phyloP scores from a whole-genome alignment of 768 basidiomycete genomes.

The Mycena albidolilacea region DNA sequence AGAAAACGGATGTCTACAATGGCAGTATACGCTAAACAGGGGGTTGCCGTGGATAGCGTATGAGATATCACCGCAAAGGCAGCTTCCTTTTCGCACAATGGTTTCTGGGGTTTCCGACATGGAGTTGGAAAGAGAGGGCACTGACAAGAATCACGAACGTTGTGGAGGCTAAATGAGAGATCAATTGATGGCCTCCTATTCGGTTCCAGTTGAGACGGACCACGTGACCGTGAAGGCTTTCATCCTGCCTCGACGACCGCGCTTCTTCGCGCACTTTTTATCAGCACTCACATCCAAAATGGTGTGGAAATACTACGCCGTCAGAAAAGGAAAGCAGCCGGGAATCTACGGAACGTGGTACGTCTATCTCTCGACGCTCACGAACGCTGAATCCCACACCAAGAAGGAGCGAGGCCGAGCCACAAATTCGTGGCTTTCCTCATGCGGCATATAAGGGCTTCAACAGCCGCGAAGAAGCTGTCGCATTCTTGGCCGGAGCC shows the following conservation, averaged over 20 bases:
- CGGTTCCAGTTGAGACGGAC: not conserved
- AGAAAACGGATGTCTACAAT: slow-evolving; percentile 29
- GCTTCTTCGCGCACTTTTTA: not conserved
- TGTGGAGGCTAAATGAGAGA: not conserved
- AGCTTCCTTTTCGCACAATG: slow-evolving; percentile 32
- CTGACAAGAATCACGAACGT: not conserved
- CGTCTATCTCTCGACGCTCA: not conserved
- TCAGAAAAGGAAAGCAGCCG: slow-evolving; percentile 56
- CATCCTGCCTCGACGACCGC: slow-evolving; percentile 7
- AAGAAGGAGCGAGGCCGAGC: slow-evolving; percentile 79
- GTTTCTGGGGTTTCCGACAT: slow-evolving; percentile 13
- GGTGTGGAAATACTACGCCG: slow-evolving; percentile 23
- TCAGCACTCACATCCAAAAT: not conserved
- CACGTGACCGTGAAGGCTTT: slow-evolving; percentile 2
- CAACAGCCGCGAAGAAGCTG: slow-evolving; percentile 66
- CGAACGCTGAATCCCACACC: not conserved
- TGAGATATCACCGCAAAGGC: slow-evolving; percentile 32
- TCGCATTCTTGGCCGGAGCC: slow-evolving; percentile 61
- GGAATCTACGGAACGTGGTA: slow-evolving; percentile 56
- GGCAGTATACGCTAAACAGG: slow-evolving; percentile 38
- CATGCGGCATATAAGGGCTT: slow-evolving; percentile 82
- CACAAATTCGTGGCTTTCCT: slow-evolving; percentile 75
- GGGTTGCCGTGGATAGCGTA: slow-evolving; percentile 34
- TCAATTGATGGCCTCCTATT: slow-evolving; percentile 1
- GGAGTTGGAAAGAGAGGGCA: not conserved